Percentiles rank a stretch among this genome's conserved stretches.
Evolutionary conservation across 345 rosid species (phyloP).

Genomic region (Eucalyptus brandiana): DNA sequence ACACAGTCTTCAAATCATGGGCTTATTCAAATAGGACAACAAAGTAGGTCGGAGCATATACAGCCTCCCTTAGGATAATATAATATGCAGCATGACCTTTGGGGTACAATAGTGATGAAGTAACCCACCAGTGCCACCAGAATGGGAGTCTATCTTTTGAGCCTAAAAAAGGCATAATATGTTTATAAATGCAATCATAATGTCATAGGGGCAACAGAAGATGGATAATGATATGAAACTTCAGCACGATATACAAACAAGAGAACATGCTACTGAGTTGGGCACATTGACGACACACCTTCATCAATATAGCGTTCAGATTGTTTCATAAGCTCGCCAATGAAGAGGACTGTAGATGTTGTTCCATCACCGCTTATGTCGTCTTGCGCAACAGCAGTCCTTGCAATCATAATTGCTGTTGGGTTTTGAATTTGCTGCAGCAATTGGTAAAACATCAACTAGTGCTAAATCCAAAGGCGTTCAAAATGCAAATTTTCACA

Average conservation of each 20-base stretch:
- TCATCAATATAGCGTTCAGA: conserved; percentile 95
- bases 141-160: neutral
- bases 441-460: neutral
- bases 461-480: neutral
- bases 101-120: neutral
- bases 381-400: conserved; percentile 99
- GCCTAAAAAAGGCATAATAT: neutral
- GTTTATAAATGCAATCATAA: neutral
- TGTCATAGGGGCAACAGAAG: neutral
- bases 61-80: neutral
- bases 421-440: conserved; percentile 98
- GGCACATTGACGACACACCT: conserved; percentile 27
- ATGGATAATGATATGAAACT: neutral
- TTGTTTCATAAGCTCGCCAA: conserved; percentile 97
- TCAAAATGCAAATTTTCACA: neutral
- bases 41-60: neutral
- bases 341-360: conserved; percentile 87
- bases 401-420: conserved; percentile 96
- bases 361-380: conserved; percentile 98
- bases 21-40: neutral
- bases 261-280: neutral
- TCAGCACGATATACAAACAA: neutral
- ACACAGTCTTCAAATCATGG: neutral
- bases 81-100: neutral
- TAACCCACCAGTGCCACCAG: neutral